These are phyloP conservation scores for Acer yangbiense DNA, from an alignment of 345 rosid species.

Conservation along the genomic window DNA sequence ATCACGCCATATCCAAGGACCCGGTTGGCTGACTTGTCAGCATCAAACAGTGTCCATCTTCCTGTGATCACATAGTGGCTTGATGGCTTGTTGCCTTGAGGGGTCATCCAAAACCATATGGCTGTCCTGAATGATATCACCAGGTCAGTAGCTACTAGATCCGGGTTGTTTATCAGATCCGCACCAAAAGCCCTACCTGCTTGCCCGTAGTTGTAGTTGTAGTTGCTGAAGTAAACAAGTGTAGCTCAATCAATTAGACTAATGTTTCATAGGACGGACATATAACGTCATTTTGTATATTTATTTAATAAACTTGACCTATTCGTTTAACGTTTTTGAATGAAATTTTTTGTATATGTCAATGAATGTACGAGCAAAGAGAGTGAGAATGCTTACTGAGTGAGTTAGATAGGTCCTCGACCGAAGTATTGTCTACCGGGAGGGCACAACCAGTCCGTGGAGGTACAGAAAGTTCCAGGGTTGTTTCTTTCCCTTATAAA, in stretches of 20 bases:
- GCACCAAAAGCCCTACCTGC: conserved; percentile 44
- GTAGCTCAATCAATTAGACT: background rate
- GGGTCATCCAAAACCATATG: conserved; percentile 49
- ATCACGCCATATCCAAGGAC: conserved; percentile 39
- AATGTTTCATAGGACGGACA: background rate
- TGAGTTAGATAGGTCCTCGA: too few species aligned
- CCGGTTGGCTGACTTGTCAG: conserved; percentile 31
- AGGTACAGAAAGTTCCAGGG: too few species aligned
- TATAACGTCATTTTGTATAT: too few species aligned
- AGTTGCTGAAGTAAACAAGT: conserved; percentile 38
- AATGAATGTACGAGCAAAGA: too few species aligned
- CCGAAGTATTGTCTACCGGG: too few species aligned
- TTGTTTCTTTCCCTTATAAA: too few species aligned
- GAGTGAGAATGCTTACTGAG: too few species aligned
- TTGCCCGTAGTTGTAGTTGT: conserved; percentile 61
- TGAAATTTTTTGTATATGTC: too few species aligned
- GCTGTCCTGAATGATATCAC: conserved; percentile 43
- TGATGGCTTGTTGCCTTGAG: conserved; percentile 46
- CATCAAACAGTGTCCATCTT: conserved; percentile 31
- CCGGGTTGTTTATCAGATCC: conserved; percentile 52
- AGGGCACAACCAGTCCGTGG: too few species aligned
- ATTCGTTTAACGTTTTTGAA: too few species aligned
- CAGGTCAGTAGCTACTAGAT: conserved; percentile 50
- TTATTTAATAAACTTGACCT: too few species aligned
- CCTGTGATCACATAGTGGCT: conserved; percentile 3